Evolutionary conservation across 352 stramenopile genomes (phyloP), one percentile per base, ranked within the genome.

Genomic region (Plasmopara muralis): DNA sequence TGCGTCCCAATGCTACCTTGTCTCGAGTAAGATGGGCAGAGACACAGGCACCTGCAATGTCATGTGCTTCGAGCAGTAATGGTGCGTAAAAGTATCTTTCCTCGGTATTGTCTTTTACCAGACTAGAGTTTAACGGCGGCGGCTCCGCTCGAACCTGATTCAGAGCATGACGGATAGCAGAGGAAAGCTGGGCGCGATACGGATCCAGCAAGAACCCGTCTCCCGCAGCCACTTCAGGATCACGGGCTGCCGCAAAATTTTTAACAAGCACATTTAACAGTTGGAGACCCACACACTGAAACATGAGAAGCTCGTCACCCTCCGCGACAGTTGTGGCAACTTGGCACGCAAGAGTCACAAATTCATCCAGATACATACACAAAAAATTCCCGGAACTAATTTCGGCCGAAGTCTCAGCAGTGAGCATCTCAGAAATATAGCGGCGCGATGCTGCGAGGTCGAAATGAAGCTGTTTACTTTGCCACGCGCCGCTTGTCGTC

Each of bases 341-440:
- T 31, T 94, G 80, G 41, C 84, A 94, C 5, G 81, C 71, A 18
- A 94, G 66, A 0, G 84, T 92, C 14, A 94, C 73, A 50, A 94
- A 87, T 69, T 94, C 84, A 42, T 94, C 84, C 53, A 94, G 31
- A 58, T 93, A 94, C 78, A 94, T 87, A 46, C 78, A 86, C 13
- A 94, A 45, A 53, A 87, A 94, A 50, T 94, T 88, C 16, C 60
- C 62, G 3, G 55, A 35, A 35, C 13, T 60, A 10, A 38, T 53
- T 6, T 61, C 53, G 15, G 47, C 20, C 20, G 50, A 50, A 12
- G 57, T 28, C 6, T 37, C 52, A 52, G 38, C 41, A 37, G 64
- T 60, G 1, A 85, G 51, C 25, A 60, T 66, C 6, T 72, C 68
- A n/a, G 74, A 59, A 28, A 81, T 76, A 53, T 76, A 70, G 16